Base-by-base conservation (phyloP, 2,329 filamentous ascomycete genomes). In the Trichoderma cornu-damae region DNA sequence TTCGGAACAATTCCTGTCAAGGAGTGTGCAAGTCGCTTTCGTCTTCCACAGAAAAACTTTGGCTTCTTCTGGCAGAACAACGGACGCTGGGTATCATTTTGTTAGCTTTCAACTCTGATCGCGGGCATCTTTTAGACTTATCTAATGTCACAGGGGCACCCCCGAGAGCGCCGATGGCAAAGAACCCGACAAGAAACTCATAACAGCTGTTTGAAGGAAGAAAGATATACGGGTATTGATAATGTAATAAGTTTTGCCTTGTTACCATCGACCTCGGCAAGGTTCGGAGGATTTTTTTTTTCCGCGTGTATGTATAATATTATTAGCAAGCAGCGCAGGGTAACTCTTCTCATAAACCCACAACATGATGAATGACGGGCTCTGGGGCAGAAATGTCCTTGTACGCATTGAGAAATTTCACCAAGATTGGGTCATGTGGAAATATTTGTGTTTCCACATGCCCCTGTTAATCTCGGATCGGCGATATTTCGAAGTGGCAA, bases 181-280 rank as follows among this genome's bases (percentile, higher is more conserved):
- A 63, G 42, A 64, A 65, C 1, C 60, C 62, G 2, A 65, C 63
- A 12, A 63, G 22, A 22, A 63, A 65, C 35, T 64, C 63, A 35
- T 65, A 65, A 3, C 63, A 62, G 5, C 59, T 59, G 4, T 18
- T 28, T 32, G 60, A 49, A 9, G 61, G 60, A 34, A 56, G 42
- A 4, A 32, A 18, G 5, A 60, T 28, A 16, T 65, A 60, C 2
- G 56, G 52, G 6, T 7, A n/a, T 1, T 52, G 18, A 1, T 60
- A 24, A 5, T 14, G n/a, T 12, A 65, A 28, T 6, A 63, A 4
- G 0, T 59, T 55, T 3, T 35, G 38, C 0, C 47, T 38, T 5
- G 42, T 26, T 9, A 62, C 30, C 4, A n/a, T 24, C 1, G 48
- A 46, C 4, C 49, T 1, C 2, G 61, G 59, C 0, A 61, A 20